Percentiles rank a stretch among this genome's conserved stretches.
Evolutionary conservation across 2,329 filamentous ascomycete genomes (phyloP).

Genomic region (Talaromyces marneffei): DNA sequence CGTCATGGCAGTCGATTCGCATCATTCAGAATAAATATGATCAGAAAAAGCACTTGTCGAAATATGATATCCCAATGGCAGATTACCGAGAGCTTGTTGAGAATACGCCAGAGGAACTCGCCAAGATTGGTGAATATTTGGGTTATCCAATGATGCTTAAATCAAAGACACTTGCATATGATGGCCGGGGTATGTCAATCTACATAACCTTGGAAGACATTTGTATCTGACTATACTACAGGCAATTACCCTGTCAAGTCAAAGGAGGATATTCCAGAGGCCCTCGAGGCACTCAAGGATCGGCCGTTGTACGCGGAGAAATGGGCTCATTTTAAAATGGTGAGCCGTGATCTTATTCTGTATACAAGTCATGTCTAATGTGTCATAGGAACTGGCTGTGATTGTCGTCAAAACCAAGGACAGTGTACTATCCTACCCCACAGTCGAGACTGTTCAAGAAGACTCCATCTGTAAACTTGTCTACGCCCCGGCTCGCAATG

Average conservation of each 20-base stretch:
- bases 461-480: conserved; percentile 92
- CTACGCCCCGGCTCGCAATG: conserved; percentile 73
- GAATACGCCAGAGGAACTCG: conserved; percentile 56
- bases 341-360: conserved; percentile 17
- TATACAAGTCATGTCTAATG: conserved; percentile 14
- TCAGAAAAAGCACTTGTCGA: conserved; percentile 74
- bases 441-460: conserved; percentile 91
- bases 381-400: conserved; percentile 66
- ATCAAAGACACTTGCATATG: conserved; percentile 82
- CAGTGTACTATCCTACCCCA: conserved; percentile 68
- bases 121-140: conserved; percentile 57
- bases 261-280: conserved; percentile 56
- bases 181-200: conserved; percentile 68
- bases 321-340: conserved; percentile 74
- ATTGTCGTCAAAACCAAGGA: conserved; percentile 92
- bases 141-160: conserved; percentile 92
- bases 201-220: background rate
- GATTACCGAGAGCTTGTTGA: conserved; percentile 61
- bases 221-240: conserved; percentile 16
- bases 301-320: conserved; percentile 80
- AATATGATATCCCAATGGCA: conserved; percentile 65
- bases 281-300: conserved; percentile 61
- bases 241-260: conserved; percentile 63
- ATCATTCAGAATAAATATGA: conserved; percentile 90
- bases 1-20: conserved; percentile 78